Evolutionary conservation across 345 rosid genomes (phyloP).

Genomic region (Raphanus sativus): DNA sequence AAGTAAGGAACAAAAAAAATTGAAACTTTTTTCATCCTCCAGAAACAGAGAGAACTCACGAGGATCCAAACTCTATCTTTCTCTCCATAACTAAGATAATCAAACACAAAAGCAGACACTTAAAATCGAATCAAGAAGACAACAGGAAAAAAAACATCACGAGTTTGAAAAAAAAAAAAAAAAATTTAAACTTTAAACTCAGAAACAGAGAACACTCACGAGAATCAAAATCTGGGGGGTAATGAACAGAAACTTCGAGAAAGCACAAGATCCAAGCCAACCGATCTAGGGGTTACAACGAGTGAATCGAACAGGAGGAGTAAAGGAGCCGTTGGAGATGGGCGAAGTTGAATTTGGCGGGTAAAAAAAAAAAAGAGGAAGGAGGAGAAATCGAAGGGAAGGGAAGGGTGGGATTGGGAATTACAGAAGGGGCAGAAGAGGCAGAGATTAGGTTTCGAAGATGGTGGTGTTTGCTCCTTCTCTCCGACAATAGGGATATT

Average conservation of each 20-base stretch:
- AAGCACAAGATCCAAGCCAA: not conserved
- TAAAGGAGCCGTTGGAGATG: constrained; percentile 29
- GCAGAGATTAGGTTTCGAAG: constrained; percentile 43
- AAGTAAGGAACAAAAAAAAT: not conserved
- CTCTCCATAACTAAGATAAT: no score
- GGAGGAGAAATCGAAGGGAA: constrained; percentile 8
- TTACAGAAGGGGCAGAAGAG: constrained; percentile 62
- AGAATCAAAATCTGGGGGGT: constrained; percentile 27
- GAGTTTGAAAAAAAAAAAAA: no score
- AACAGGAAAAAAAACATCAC: no score
- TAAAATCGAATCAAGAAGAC: no score
- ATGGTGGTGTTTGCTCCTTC: constrained; percentile 32
- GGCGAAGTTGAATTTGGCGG: constrained; percentile 46
- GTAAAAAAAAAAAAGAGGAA: constrained; percentile 26
- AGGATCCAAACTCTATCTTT: no score
- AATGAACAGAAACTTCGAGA: not conserved
- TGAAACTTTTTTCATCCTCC: constrained; percentile 19
- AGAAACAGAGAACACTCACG: no score
- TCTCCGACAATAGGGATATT: constrained; percentile 36
- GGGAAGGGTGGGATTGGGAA: constrained; percentile 47
- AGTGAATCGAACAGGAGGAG: not conserved
- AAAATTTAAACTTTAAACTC: no score
- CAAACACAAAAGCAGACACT: no score
- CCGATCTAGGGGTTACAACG: constrained; percentile 9
- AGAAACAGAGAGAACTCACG: no score